Evolutionary conservation across 2,329 filamentous ascomycete species (phyloP).

Genomic region (Penicillium rolfsii): DNA sequence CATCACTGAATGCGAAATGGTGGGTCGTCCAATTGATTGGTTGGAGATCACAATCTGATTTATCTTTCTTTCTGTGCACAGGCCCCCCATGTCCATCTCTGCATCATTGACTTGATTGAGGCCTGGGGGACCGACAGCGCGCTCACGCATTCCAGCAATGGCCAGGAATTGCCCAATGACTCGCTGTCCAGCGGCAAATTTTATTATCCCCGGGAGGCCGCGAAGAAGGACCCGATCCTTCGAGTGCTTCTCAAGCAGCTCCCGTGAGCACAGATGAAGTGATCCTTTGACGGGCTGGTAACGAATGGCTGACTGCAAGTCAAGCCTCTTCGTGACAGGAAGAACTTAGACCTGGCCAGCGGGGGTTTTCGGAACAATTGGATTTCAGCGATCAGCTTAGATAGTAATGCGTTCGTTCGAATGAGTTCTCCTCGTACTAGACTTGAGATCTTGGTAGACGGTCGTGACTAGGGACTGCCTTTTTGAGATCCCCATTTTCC

Average conservation of each 20-base stretch:
- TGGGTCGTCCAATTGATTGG: constrained; percentile 7
- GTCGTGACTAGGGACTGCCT: neutral
- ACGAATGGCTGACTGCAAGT: neutral
- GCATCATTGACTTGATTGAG: constrained; percentile 38
- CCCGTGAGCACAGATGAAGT: neutral
- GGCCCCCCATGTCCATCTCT: constrained; percentile 31
- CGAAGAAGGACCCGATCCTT: constrained; percentile 30
- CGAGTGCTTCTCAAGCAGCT: constrained; percentile 22
- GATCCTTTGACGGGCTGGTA: neutral
- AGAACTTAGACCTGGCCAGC: neutral
- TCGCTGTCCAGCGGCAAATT: constrained; percentile 15
- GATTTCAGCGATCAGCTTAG: neutral
- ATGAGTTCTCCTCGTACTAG: neutral
- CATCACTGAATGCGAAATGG: constrained; percentile 35
- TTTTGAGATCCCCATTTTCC: neutral
- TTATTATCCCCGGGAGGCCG: constrained; percentile 23
- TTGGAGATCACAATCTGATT: neutral
- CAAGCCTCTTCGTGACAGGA: neutral
- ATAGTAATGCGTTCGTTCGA: neutral
- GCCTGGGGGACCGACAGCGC: constrained; percentile 15
- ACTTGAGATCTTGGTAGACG: neutral
- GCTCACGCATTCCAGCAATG: constrained; percentile 21
- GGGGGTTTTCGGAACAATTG: neutral
- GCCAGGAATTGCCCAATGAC: constrained; percentile 22
- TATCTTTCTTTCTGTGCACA: constrained; percentile 16